These are phyloP conservation scores for Nevesoporus exiguus DNA, from an alignment of 768 basidiomycete genomes.

Conservation along the genomic window DNA sequence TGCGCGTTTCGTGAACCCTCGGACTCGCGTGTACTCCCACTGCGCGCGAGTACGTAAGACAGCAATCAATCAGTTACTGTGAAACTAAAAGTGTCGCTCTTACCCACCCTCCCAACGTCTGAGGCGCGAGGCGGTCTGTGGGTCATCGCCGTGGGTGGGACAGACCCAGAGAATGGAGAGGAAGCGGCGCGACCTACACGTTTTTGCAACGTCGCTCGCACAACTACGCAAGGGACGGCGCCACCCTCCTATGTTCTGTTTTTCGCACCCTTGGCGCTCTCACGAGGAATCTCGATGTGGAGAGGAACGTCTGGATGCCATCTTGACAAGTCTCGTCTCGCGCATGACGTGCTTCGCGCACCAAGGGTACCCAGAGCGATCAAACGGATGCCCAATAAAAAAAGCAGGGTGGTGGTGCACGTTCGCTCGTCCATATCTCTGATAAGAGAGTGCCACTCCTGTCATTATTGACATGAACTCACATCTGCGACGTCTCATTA, in stretches of 20 bases:
- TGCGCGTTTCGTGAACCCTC: slow-evolving; percentile 9
- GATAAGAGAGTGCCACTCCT: slow-evolving; percentile 5
- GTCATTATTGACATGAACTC: slow-evolving; percentile 2
- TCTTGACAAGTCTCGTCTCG: background rate
- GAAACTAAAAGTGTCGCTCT: background rate
- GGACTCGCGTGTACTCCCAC: slow-evolving; percentile 5
- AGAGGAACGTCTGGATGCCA: background rate
- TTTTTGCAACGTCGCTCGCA: slow-evolving; percentile 11
- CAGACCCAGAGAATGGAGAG: slow-evolving; percentile 8
- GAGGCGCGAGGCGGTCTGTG: slow-evolving; percentile 5
- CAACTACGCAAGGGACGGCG: slow-evolving; percentile 2
- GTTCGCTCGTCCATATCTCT: background rate
- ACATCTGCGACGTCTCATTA: slow-evolving; percentile 2
- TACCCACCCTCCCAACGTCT: slow-evolving; percentile 2
- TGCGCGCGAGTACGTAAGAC: slow-evolving; percentile 6
- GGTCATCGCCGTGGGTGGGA: slow-evolving; percentile 4
- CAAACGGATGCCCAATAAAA: background rate
- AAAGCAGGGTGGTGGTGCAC: slow-evolving; percentile 10
- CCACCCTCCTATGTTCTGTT: background rate
- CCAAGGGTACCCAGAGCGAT: background rate
- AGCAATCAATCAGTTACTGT: background rate
- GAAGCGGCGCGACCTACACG: slow-evolving; percentile 23
- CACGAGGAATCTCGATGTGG: slow-evolving; percentile 4
- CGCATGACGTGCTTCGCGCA: background rate
- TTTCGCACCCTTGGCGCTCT: background rate